Evolutionary conservation across 495 filamentous ascomycete genomes (phyloP).

Genomic region (Penicillium psychrofluorescens): DNA sequence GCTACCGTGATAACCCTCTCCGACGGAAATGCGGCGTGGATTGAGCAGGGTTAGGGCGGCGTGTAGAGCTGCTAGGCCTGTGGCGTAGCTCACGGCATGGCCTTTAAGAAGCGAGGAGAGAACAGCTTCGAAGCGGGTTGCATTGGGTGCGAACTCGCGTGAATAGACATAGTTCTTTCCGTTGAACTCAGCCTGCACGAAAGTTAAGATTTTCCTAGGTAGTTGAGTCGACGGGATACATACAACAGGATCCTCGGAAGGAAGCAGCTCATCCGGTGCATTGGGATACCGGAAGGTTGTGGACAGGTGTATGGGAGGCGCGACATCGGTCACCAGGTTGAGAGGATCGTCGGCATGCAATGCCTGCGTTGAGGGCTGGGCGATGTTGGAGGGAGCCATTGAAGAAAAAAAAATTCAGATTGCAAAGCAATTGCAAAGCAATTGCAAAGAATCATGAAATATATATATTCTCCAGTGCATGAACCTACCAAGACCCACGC

Average conservation of each 20-base stretch:
- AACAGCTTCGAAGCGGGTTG: conserved; percentile 70
- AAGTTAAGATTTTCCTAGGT: background rate
- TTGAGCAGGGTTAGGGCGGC: conserved; percentile 66
- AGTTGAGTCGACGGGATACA: background rate
- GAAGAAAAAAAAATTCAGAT: no score
- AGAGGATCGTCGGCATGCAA: conserved; percentile 75
- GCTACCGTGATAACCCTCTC: conserved; percentile 79
- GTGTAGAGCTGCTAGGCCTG: conserved; percentile 76
- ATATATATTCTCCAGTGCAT: no score
- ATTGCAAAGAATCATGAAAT: no score
- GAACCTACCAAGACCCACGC: no score
- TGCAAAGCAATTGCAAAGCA: no score
- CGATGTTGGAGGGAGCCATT: no score
- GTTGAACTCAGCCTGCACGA: conserved; percentile 17
- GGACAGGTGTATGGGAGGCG: conserved; percentile 74
- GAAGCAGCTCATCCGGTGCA: conserved; percentile 52
- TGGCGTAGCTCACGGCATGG: conserved; percentile 62
- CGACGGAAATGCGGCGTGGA: conserved; percentile 66
- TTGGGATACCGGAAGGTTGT: conserved; percentile 72
- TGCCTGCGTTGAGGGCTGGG: no score
- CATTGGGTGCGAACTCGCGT: conserved; percentile 62
- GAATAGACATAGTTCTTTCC: conserved; percentile 57
- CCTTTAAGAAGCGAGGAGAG: conserved; percentile 61
- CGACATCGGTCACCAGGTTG: conserved; percentile 60
- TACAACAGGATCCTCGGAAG: conserved; percentile 26